Evolutionary conservation across 768 basidiomycete species (phyloP).

Genomic region (Leucosporidium scottii): DNA sequence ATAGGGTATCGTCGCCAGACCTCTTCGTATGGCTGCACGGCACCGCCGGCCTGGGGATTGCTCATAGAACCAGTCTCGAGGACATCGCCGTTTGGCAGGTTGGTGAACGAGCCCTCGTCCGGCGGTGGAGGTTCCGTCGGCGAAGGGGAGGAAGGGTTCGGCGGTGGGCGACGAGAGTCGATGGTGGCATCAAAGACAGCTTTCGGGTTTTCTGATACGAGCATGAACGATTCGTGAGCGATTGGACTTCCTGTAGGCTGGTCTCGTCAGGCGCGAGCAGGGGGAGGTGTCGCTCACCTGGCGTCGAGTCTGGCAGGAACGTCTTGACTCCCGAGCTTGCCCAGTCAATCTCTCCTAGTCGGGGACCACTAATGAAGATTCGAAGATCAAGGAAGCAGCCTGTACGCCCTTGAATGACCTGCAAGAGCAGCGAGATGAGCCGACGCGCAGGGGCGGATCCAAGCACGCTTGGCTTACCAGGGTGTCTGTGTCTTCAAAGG

Average conservation of each 20-base stretch:
- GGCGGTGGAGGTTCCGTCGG: neutral
- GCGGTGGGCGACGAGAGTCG: conserved; percentile 18
- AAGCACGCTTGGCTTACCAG: conserved; percentile 6
- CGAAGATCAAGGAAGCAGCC: conserved; percentile 30
- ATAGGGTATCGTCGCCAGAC: conserved; percentile 21
- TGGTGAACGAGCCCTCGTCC: conserved; percentile 23
- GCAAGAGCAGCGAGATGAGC: conserved; percentile 1
- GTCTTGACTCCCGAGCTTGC: conserved; percentile 27
- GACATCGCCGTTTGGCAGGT: conserved; percentile 22
- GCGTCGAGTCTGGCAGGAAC: neutral
- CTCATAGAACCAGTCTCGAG: conserved; percentile 29
- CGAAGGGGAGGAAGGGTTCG: neutral
- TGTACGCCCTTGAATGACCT: conserved; percentile 11
- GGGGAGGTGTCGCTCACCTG: conserved; percentile 15
- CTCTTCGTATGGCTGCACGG: conserved; percentile 26
- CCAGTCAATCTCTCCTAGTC: conserved; percentile 8
- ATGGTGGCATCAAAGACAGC: conserved; percentile 20
- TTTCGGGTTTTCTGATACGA: neutral
- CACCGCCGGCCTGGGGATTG: conserved; percentile 4
- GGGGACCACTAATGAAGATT: neutral
- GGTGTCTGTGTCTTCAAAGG: conserved; percentile 10
- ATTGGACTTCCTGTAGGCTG: no score
- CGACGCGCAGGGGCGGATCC: neutral
- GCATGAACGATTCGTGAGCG: neutral
- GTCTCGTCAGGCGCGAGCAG: neutral